phyloP scores from a whole-genome alignment of 805 yeast species.

The Candida maris region DNA sequence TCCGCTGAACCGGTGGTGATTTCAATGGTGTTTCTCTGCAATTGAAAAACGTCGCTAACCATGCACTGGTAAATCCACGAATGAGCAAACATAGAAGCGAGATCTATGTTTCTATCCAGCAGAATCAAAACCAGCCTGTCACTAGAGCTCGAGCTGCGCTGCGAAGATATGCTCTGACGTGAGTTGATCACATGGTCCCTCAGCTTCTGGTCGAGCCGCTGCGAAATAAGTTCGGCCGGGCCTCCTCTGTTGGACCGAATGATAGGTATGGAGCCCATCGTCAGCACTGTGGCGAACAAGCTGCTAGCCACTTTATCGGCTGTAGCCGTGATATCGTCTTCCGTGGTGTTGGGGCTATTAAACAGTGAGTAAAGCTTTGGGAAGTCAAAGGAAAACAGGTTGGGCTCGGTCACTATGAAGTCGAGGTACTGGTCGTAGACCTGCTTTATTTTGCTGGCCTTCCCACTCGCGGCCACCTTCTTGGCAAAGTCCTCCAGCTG shows the following conservation, averaged over 20 bases:
- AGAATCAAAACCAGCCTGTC: slow-evolving; percentile 76
- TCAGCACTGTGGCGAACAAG: slow-evolving; percentile 71
- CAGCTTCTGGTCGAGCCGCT: slow-evolving; percentile 74
- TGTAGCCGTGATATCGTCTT: slow-evolving; percentile 62
- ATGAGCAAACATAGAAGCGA: slow-evolving; percentile 92
- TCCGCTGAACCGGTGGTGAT: slow-evolving; percentile 37
- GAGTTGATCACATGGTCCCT: slow-evolving; percentile 83
- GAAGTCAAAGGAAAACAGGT: slow-evolving; percentile 75
- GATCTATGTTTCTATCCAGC: slow-evolving; percentile 84
- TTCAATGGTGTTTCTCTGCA: slow-evolving; percentile 78
- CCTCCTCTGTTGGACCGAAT: slow-evolving; percentile 90
- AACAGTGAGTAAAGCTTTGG: slow-evolving; percentile 62
- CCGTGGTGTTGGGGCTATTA: slow-evolving; percentile 68
- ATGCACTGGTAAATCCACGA: slow-evolving; percentile 98
- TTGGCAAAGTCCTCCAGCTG: slow-evolving; percentile 86
- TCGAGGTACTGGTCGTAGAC: slow-evolving; percentile 93
- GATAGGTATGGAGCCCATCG: slow-evolving; percentile 78
- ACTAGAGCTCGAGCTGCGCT: slow-evolving; percentile 4
- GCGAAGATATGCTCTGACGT: slow-evolving; percentile 27
- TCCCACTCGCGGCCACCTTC: slow-evolving; percentile 68
- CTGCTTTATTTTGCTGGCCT: slow-evolving; percentile 71
- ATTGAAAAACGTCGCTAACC: slow-evolving; percentile 85
- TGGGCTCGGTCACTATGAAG: slow-evolving; percentile 90
- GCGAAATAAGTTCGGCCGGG: slow-evolving; percentile 92
- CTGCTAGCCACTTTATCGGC: slow-evolving; percentile 78